Base-by-base conservation (phyloP, 441 rosid species). In the Iberis amara region DNA sequence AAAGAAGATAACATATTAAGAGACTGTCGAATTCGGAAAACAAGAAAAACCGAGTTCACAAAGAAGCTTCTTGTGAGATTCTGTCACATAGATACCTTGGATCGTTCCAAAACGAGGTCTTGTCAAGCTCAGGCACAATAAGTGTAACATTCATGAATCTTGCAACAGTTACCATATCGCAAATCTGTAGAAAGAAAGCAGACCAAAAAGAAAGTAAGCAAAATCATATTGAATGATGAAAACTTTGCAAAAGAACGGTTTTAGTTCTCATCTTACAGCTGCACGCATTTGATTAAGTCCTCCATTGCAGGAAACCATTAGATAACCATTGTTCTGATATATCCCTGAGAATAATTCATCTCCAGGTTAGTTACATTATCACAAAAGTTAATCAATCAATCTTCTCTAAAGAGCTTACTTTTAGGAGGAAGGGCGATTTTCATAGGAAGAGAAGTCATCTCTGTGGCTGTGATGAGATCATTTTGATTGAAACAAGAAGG, bases 271-370 rank as follows among this genome's bases (percentile, higher is more conserved):
- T 68, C 81, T 71, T 55, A 83, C 92, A 0, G 88, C 92, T 28
- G 92, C 80, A 72, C 92, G 73, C 92, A 83, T 83, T 62, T 84
- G 92, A 68, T 84, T 84, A 55, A 84, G 88, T 59, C 92, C 92
- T 69, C 92, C 92, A 68, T 84, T 83, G 54, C 85, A 83, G n/a
- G 92, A 83, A 63, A 83, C 79, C 80, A 79, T 69, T 39, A 83
- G 76, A 66, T 83, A 83, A 26, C 92, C 92, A 61, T 83, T 81
- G 39, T 79, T 83, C 58, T 62, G 73, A 45, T 83, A 83, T 5
- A 79, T 11, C 46, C 92, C 92, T 83, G 47, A 42, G 9, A 68
- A 49, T 18, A 6, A 50, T 9, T 31, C 40, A 37, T 62, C 46
- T 51, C 43, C 27, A 64, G 9, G 63, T 18, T 18, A 64, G 15